These are phyloP conservation scores for Novymonas esmeraldas DNA, from an alignment of 208 protist genomes.

Conservation along the genomic window DNA sequence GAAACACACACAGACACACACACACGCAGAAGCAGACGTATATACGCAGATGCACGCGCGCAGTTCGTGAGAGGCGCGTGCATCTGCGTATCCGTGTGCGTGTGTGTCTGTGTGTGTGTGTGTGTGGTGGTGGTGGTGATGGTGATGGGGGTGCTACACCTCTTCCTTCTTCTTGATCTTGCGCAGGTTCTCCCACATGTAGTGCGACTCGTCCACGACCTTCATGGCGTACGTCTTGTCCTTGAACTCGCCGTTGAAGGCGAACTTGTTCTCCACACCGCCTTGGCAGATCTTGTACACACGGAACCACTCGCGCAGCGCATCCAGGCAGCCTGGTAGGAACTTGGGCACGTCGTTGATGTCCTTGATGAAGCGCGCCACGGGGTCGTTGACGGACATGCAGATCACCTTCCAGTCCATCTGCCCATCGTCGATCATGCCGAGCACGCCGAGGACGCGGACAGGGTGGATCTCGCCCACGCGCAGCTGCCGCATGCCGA, in stretches of 20 bases:
- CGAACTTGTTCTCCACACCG: slow-evolving; percentile 93
- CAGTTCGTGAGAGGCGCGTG: too few species aligned
- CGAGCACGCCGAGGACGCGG: slow-evolving; percentile 91
- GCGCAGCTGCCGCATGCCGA: slow-evolving; percentile 85
- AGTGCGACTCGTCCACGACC: slow-evolving; percentile 90
- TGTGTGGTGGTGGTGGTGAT: too few species aligned
- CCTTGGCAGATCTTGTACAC: slow-evolving; percentile 94
- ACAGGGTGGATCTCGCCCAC: slow-evolving; percentile 86
- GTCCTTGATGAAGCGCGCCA: slow-evolving; percentile 90
- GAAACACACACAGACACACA: too few species aligned
- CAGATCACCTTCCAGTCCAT: slow-evolving; percentile 96
- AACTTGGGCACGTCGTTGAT: slow-evolving; percentile 90
- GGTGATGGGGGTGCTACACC: slow-evolving; percentile 62
- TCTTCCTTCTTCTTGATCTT: slow-evolving; percentile 86
- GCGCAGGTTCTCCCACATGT: slow-evolving; percentile 92
- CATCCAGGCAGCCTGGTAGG: slow-evolving; percentile 89
- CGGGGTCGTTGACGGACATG: slow-evolving; percentile 90
- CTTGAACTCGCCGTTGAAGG: slow-evolving; percentile 90
- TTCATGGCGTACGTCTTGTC: slow-evolving; percentile 86
- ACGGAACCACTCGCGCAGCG: slow-evolving; percentile 90
- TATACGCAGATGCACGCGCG: too few species aligned
- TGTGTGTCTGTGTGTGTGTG: too few species aligned
- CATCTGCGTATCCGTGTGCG: too few species aligned
- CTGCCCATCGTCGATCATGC: slow-evolving; percentile 95
- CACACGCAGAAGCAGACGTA: too few species aligned